Conservation (phyloP, 2,329 filamentous ascomycete genomes). For the Cladosporium sp. region DNA sequence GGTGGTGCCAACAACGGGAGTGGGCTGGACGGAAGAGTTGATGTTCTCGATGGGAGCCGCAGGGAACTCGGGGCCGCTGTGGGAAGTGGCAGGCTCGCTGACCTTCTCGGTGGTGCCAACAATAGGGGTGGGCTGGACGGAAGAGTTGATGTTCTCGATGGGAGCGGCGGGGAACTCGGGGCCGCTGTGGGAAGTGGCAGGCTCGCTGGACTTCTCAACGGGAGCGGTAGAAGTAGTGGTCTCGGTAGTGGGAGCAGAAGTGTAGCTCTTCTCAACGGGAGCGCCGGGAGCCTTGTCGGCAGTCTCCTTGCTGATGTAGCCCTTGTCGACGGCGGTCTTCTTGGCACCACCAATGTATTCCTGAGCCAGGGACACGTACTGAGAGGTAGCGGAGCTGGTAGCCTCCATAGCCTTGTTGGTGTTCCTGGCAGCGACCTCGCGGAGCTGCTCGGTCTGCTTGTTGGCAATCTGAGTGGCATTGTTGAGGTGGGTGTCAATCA, state of each 20-base stretch:
- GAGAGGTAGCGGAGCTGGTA: conserved; percentile 56
- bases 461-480: conserved; percentile 52
- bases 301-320: conserved; percentile 32
- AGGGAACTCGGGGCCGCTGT: conserved; percentile 9
- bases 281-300: conserved; percentile 23
- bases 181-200: conserved; percentile 5
- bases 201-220: neutral
- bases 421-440: conserved; percentile 57
- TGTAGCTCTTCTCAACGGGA: conserved; percentile 16
- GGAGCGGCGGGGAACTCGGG: conserved; percentile 3
- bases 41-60: neutral
- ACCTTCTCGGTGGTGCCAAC: neutral
- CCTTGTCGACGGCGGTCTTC: conserved; percentile 33
- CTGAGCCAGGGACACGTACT: conserved; percentile 59
- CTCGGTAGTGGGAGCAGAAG: neutral
- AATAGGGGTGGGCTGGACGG: neutral
- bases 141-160: neutral
- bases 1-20: neutral
- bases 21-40: neutral
- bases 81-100: conserved; percentile 2
- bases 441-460: conserved; percentile 57
- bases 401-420: conserved; percentile 55
- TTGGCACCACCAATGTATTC: conserved; percentile 46
- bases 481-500: conserved; percentile 58
- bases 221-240: neutral